phyloP scores from a whole-genome alignment of 2,329 filamentous ascomycete genomes.

The Blastomyces percursus region DNA sequence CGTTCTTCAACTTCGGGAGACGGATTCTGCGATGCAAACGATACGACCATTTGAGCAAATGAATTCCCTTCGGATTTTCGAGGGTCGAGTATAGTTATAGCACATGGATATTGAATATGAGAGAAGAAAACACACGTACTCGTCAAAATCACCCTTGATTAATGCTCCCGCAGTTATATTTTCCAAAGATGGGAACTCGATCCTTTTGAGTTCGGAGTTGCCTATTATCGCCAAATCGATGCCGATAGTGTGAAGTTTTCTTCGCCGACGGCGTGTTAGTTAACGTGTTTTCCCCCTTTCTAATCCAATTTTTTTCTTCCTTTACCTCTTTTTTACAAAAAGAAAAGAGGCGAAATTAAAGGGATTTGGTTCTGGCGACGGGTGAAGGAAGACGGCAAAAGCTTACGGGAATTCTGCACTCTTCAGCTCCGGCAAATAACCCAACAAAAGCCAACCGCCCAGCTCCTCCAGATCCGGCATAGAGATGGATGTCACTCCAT shows the following conservation, averaged over 20 bases:
- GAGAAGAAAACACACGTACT: not conserved
- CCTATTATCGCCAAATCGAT: not conserved
- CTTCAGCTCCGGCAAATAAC: not conserved
- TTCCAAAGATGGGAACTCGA: not conserved
- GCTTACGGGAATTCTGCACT: not conserved
- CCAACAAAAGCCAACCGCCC: not conserved
- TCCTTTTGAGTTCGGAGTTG: not conserved
- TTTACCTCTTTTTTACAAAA: no score
- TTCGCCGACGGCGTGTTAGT: not conserved
- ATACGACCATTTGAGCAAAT: not conserved
- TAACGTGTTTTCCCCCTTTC: not conserved
- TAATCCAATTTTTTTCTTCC: not conserved
- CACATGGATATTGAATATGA: not conserved
- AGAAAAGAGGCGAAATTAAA: no score
- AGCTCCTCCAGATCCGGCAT: conserved; percentile 2
- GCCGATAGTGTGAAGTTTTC: conserved; percentile 1
- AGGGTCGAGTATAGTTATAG: no score
- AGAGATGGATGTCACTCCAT: conserved; percentile 2
- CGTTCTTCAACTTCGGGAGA: not conserved
- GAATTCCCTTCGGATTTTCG: not conserved
- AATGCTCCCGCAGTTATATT: not conserved
- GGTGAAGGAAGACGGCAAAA: not conserved
- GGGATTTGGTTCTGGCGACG: not conserved
- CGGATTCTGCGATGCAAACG: not conserved
- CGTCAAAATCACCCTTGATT: not conserved